A percentile compares a stretch with the other conserved stretches of the same genome.
These are phyloP conservation scores for Pseudisothecium myosuroides DNA, from an alignment of 225 moss, liverwort and hornwort species.

Conservation along the genomic window DNA sequence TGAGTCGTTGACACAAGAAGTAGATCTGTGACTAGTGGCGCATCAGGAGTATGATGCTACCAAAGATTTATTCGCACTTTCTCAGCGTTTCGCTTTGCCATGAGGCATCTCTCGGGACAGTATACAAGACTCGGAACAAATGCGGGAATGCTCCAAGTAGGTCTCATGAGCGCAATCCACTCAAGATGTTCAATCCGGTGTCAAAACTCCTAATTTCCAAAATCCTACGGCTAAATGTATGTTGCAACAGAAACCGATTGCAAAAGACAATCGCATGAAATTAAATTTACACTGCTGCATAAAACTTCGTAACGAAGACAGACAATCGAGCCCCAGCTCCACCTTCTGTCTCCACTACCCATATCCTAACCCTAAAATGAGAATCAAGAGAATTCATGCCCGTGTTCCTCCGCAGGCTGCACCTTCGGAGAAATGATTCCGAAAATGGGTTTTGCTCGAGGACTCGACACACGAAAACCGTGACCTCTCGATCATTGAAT, in stretches of 20 bases:
- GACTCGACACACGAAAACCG: not conserved
- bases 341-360: not conserved
- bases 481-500: not conserved
- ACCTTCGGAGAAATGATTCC: slow-evolving; percentile 34
- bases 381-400: not conserved
- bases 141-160: not conserved
- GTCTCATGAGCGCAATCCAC: not conserved
- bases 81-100: not conserved
- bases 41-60: not conserved
- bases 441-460: slow-evolving; percentile 27
- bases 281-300: not conserved
- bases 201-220: slow-evolving; percentile 13
- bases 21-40: not conserved
- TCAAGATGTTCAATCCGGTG: not conserved
- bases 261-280: not conserved
- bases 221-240: not conserved
- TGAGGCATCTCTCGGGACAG: not conserved
- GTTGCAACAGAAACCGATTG: not conserved
- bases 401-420: slow-evolving; percentile 18
- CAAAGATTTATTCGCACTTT: not conserved
- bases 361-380: not conserved
- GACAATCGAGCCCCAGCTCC: not conserved
- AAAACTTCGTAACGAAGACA: not conserved
- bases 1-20: not conserved
- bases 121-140: not conserved